phyloP scores from a whole-genome alignment of 2,329 filamentous ascomycete genomes.

The Aureobasidium sp. region DNA sequence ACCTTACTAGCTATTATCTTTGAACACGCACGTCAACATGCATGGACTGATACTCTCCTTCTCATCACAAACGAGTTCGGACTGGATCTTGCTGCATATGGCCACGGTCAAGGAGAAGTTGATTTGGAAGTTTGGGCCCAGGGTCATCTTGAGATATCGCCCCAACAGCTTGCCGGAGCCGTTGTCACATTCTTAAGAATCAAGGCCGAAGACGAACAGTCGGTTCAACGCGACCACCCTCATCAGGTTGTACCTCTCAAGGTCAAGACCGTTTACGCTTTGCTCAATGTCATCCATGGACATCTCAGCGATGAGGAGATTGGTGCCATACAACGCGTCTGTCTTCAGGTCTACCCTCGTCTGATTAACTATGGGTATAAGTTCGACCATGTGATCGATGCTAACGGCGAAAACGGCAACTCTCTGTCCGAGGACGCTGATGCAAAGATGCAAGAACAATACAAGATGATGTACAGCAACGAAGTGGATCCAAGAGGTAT shows the following conservation, averaged over 20 bases:
- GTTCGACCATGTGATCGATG: constrained; percentile 84
- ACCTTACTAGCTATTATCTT: constrained; percentile 63
- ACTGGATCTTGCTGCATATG: constrained; percentile 77
- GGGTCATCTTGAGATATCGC: constrained; percentile 47
- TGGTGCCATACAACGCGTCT: constrained; percentile 74
- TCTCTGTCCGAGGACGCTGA: constrained; percentile 71
- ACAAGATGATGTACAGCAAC: constrained; percentile 95
- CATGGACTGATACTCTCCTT: constrained; percentile 77
- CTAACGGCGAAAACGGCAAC: constrained; percentile 76
- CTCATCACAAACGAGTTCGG: constrained; percentile 76
- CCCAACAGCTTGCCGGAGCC: constrained; percentile 58
- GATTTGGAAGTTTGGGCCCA: constrained; percentile 77
- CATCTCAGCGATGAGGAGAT: constrained; percentile 59
- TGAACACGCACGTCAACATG: constrained; percentile 72
- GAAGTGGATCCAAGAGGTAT: constrained; percentile 82
- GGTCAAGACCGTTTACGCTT: constrained; percentile 74
- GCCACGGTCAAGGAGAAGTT: constrained; percentile 72
- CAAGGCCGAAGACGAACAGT: constrained; percentile 74
- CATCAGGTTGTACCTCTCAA: constrained; percentile 63
- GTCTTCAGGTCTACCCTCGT: constrained; percentile 86
- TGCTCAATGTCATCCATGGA: constrained; percentile 68
- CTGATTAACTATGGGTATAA: constrained; percentile 80
- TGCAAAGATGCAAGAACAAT: constrained; percentile 91
- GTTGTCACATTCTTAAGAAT: constrained; percentile 75
- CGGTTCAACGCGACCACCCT: constrained; percentile 65